phyloP scores from a whole-genome alignment of 139 green algal genomes.

The Auxenochlorella protothecoides region DNA sequence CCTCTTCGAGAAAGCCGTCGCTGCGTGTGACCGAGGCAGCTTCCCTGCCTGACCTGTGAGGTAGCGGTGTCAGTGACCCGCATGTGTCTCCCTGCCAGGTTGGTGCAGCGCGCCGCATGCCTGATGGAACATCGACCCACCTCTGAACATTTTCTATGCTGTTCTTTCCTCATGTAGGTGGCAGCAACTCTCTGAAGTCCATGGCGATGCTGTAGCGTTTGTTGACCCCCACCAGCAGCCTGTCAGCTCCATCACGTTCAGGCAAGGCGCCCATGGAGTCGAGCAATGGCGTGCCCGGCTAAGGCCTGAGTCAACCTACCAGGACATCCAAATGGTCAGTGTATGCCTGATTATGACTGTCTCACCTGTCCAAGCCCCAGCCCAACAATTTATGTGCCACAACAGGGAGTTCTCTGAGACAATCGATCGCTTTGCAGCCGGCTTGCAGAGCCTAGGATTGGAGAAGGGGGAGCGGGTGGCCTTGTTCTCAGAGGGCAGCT shows the following conservation, averaged over 20 bases:
- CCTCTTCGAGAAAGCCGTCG: no score
- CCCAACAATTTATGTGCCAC: not conserved
- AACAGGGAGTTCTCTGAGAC: not conserved
- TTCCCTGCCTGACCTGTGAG: no score
- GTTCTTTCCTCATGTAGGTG: not conserved
- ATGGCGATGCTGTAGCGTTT: constrained; percentile 33
- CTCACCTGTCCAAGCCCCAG: not conserved
- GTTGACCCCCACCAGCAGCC: constrained; percentile 42
- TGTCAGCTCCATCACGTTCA: constrained; percentile 6
- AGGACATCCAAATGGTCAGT: no score
- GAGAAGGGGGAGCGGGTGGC: constrained; percentile 32
- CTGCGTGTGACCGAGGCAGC: no score
- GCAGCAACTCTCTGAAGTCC: constrained; percentile 14
- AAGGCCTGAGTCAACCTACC: no score
- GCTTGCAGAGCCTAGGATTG: no score
- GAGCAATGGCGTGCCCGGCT: constrained; percentile 2
- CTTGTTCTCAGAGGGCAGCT: constrained; percentile 75
- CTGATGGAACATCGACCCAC: no score
- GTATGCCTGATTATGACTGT: constrained; percentile 5
- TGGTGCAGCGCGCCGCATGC: no score
- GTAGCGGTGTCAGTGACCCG: no score
- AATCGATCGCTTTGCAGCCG: no score
- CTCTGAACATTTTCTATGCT: no score
- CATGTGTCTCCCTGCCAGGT: no score
- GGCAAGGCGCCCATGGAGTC: constrained; percentile 8